Conservation (phyloP, 2,329 filamentous ascomycete genomes). For the Curvularia spicifera region DNA sequence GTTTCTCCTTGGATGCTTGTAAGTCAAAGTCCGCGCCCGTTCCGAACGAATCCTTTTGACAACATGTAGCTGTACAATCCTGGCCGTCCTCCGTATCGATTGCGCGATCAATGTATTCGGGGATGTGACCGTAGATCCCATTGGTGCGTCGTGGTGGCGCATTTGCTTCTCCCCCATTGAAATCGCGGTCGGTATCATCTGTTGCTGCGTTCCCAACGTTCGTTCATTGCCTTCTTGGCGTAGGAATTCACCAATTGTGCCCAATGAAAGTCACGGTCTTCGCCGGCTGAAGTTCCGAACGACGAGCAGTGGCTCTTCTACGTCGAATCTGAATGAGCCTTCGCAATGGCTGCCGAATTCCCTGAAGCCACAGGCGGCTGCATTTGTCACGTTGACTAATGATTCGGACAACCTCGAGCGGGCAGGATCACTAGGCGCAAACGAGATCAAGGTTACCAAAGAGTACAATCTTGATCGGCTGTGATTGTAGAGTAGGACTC, state of each 20-base stretch:
- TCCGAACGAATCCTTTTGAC: slow-evolving; percentile 6
- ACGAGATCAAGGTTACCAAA: slow-evolving; percentile 31
- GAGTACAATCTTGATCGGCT: slow-evolving; percentile 28
- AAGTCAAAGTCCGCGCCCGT: slow-evolving; percentile 1
- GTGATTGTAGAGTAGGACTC: slow-evolving; percentile 8
- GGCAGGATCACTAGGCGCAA: slow-evolving; percentile 15
- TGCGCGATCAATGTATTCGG: slow-evolving; percentile 28
- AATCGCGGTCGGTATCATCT: slow-evolving; percentile 29
- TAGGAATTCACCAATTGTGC: slow-evolving; percentile 12
- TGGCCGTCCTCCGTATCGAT: slow-evolving; percentile 29
- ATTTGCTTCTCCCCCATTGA: slow-evolving; percentile 31
- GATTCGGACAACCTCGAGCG: slow-evolving; percentile 20
- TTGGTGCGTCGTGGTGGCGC: slow-evolving; percentile 30
- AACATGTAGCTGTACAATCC: slow-evolving; percentile 20
- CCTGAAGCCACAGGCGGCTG: slow-evolving; percentile 20
- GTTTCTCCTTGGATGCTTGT: slow-evolving; percentile 29
- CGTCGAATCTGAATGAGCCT: slow-evolving; percentile 24
- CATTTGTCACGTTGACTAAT: slow-evolving; percentile 28
- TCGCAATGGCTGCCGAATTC: slow-evolving; percentile 23
- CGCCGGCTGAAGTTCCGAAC: slow-evolving; percentile 26
- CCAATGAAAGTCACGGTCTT: slow-evolving; percentile 21
- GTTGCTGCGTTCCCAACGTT: slow-evolving; percentile 29
- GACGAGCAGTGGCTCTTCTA: slow-evolving; percentile 25
- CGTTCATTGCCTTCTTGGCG: slow-evolving; percentile 19
- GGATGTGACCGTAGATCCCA: slow-evolving; percentile 21